Conservation (phyloP, 2,329 filamentous ascomycete species). For the Metarhizium guizhouense region DNA sequence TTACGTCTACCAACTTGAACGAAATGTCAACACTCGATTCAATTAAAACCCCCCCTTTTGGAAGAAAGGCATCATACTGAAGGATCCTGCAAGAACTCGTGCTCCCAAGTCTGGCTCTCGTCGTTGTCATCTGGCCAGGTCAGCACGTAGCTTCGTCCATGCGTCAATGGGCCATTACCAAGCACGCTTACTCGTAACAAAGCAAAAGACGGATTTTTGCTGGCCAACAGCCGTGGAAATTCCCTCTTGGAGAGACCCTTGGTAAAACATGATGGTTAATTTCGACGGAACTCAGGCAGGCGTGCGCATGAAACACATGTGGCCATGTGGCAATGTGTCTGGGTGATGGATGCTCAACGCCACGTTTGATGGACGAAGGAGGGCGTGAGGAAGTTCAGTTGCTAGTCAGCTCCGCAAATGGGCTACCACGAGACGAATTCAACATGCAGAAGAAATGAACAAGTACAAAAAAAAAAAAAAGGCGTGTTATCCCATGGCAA, state of each 20-base stretch:
- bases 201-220: conserved; percentile 73
- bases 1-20: conserved; percentile 41
- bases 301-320: background rate
- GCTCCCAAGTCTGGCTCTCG: conserved; percentile 65
- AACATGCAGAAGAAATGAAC: no score
- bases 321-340: background rate
- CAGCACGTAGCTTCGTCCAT: conserved; percentile 3
- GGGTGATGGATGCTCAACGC: background rate
- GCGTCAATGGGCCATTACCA: background rate
- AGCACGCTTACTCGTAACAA: conserved; percentile 58
- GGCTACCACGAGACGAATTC: background rate
- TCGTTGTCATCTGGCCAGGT: conserved; percentile 51
- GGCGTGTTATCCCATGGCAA: no score
- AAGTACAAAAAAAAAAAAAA: no score
- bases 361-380: background rate
- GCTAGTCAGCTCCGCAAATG: background rate
- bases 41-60: background rate
- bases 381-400: background rate
- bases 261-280: conserved; percentile 61
- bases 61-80: conserved; percentile 32
- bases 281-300: background rate
- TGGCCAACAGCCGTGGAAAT: conserved; percentile 68
- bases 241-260: conserved; percentile 71
- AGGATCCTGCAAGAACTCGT: conserved; percentile 52
- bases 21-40: conserved; percentile 3